These are phyloP conservation scores for Heterobasidion irregulare DNA, from an alignment of 1,284 basidiomycete species.

Conservation along the genomic window DNA sequence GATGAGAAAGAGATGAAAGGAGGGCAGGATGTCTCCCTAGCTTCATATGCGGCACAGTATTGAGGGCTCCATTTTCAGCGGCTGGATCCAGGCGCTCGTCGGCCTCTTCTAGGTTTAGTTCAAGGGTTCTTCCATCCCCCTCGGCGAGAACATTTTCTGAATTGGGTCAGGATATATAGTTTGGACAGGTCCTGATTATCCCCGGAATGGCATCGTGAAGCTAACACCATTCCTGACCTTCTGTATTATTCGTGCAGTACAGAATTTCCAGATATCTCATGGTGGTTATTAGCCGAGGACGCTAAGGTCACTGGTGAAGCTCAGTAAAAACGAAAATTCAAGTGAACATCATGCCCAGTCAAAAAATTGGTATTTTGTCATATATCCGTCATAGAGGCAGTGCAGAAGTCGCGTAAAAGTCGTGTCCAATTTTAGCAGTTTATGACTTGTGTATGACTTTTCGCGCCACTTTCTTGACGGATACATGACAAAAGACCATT, in stretches of 20 bases:
- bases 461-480: no score
- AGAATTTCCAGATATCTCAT: no score
- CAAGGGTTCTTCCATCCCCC: neutral
- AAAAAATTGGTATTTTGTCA: constrained; percentile 22
- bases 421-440: no score
- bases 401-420: no score
- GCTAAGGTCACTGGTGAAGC: constrained; percentile 6
- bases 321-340: constrained; percentile 43
- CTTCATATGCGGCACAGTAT: neutral
- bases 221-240: no score
- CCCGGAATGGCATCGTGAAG: no score
- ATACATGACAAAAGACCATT: no score
- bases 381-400: no score
- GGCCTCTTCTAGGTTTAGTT: neutral
- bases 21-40: neutral
- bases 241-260: no score
- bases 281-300: no score
- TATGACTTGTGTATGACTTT: no score
- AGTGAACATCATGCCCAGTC: constrained; percentile 45
- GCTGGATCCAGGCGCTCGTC: neutral
- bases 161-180: neutral
- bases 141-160: no score
- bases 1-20: neutral
- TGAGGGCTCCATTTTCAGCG: neutral
- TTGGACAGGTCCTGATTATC: neutral